phyloP scores from a whole-genome alignment of 176 grass and related monocot genomes.

The Oryza meyeriana region DNA sequence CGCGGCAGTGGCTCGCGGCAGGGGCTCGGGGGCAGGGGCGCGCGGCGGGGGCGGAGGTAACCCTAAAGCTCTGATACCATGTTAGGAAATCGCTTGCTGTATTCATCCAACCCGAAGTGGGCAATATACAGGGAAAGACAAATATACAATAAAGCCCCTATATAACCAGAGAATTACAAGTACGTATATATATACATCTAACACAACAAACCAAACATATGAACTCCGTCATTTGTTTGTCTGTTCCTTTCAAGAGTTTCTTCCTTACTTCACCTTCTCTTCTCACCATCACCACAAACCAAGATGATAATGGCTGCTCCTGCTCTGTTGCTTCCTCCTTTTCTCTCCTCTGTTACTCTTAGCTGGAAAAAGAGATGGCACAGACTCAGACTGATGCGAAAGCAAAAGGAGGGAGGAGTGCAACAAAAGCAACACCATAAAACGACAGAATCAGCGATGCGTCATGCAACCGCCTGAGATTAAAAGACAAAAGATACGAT shows the following conservation, averaged over 20 bases:
- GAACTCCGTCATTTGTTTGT: not conserved
- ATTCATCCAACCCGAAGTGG: no score
- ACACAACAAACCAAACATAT: not conserved
- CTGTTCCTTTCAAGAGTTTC: constrained; percentile 10
- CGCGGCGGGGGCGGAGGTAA: no score
- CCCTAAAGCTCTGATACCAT: no score
- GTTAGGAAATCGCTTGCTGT: no score
- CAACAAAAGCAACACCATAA: not conserved
- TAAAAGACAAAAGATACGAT: not conserved
- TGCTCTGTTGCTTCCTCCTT: not conserved
- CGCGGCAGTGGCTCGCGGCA: no score
- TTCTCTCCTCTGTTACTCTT: not conserved
- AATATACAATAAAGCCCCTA: no score
- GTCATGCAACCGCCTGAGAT: not conserved
- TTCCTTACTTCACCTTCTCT: constrained; percentile 1
- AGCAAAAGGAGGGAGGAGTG: constrained; percentile 7
- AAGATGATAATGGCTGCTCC: not conserved
- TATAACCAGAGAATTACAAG: no score
- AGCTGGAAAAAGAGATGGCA: not conserved
- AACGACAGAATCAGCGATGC: not conserved
- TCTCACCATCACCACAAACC: not conserved
- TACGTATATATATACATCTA: no score
- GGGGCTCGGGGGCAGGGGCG: no score
- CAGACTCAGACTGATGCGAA: not conserved
- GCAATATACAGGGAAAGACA: no score